Conservation (phyloP, 345 rosid genomes). For the Salix udensis region DNA sequence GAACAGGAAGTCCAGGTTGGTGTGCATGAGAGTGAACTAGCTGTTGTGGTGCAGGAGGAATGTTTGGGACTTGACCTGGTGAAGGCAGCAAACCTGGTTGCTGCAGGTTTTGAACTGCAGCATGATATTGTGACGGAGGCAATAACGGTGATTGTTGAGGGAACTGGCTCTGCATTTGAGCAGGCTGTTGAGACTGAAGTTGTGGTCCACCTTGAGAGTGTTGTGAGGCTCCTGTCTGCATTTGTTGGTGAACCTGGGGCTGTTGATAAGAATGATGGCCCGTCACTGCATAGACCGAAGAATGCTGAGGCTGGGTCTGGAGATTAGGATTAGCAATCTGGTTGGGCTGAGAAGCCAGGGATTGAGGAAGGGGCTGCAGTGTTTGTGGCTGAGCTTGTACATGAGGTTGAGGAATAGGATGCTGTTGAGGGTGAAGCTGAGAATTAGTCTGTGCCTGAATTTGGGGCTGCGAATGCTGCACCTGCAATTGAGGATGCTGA, state of each 20-base stretch:
- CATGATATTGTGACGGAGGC: constrained; percentile 42
- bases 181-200: constrained; percentile 32
- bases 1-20: constrained; percentile 40
- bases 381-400: constrained; percentile 33
- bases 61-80: constrained; percentile 26
- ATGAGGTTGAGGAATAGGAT: constrained; percentile 12
- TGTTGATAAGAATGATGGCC: constrained; percentile 56
- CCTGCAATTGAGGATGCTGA: constrained; percentile 40
- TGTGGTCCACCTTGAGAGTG: constrained; percentile 40
- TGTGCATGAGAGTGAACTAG: constrained; percentile 33
- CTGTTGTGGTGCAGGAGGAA: constrained; percentile 36
- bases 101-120: constrained; percentile 37
- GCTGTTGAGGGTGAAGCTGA: constrained; percentile 20
- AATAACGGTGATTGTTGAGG: constrained; percentile 42
- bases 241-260: constrained; percentile 39
- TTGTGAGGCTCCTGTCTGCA: constrained; percentile 35
- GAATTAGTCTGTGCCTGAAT: constrained; percentile 10
- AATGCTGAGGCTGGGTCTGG: constrained; percentile 36
- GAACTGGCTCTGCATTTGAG: constrained; percentile 41
- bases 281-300: constrained; percentile 39
- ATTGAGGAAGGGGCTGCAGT: constrained; percentile 20
- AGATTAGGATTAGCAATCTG: constrained; percentile 34
- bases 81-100: constrained; percentile 38
- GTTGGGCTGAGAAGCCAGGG: constrained; percentile 24
- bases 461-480: constrained; percentile 32